Evolutionary conservation across 768 basidiomycete genomes (phyloP), one percentile per base, ranked within the genome.

Genomic region (Glaciozyma martinii): DNA sequence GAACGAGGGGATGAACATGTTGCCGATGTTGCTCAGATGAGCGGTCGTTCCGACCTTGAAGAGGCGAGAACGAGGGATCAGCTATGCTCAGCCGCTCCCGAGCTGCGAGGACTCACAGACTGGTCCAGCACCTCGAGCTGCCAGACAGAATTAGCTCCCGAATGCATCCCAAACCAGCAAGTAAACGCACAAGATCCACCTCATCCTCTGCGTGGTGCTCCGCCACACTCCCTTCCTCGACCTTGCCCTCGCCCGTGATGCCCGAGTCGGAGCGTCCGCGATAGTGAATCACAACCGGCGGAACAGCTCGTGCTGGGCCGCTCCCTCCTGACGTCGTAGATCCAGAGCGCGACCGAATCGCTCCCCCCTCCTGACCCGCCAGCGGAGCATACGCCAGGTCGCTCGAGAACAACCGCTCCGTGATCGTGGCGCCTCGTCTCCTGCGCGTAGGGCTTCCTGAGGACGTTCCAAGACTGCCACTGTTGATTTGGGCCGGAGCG

Each of bases 101-200:
- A 40, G 37, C 37, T 40, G 37, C 37, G 37, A 40, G 10, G 12
- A 40, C 37, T 13, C 12, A 40, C 37, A 23, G 46, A 33, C 47
- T 47, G 59, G 59, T 60, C 59, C 19, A 60, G 44, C 46, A 60
- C 59, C 27, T 57, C 56, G 56, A 57, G 56, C 56, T 57, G 32
- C 16, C 16, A 25, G 19, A 2, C 4, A 56, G 19, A 6, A 21
- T 57, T 42, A 57, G 40, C 42, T 18, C 23, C n/a, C 16, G 23
- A 23, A 12, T 54, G 8, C 55, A 19, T 1, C 10, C 9, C 6
- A 27, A 56, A 19, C 1, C 5, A 9, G 4, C 16, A 3, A 16
- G 15, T 6, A 16, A 18, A 50, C 59, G 27, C 47, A 60, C 47
- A 13, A 60, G 29, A 15, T 60, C 59, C 30, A 60, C 59, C 46